Base-by-base conservation (phyloP, 768 basidiomycete species). In the Baorangia bicolor region DNA sequence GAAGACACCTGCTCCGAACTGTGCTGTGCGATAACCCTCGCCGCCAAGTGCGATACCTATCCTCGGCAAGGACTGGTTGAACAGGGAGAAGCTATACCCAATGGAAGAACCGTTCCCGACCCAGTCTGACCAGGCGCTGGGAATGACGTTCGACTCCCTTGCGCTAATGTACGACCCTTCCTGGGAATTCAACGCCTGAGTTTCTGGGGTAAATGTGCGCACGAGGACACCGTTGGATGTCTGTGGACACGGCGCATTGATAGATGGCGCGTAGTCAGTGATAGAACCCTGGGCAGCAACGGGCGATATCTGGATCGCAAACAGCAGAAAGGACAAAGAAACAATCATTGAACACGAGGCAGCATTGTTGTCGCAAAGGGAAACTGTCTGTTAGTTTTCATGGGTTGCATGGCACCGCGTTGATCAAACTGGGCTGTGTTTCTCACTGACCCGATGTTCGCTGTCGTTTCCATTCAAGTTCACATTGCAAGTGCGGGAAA, bases 31-130 rank as follows among this genome's bases (percentile, higher is more conserved):
- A 38, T 85, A 78, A 0, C 88, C 88, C 14, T 86, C 86, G 3
- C 90, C 90, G 23, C 85, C 84, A 11, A 89, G 72, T 1, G 88
- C 88, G 47, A 89, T 74, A 2, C 81, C 87, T 25, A 89, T 70
- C 49, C 74, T 78, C 10, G 85, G 81, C 52, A 80, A 76, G 25
- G 70, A 66, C 3, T 61, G 69, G 38, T 67, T 61, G 65, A 84
- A 80, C 0, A 60, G 54, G 14, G 74, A 61, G n/a, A 84, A 54
- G 53, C 77, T 71, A 66, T 87, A 87, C 2, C 85, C 81, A 12
- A 85, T 71, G 40, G 65, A 56, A 2, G 79, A 78, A 9, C 76
- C 79, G 59, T 87, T 72, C 1, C 81, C 81, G 41, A 88, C 56
- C 85, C 87, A 89, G 31, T 75, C 73, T 7, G 67, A 69, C 85